Base-by-base conservation (phyloP, 768 basidiomycete species). In the Hebeloma cylindrosporum region DNA sequence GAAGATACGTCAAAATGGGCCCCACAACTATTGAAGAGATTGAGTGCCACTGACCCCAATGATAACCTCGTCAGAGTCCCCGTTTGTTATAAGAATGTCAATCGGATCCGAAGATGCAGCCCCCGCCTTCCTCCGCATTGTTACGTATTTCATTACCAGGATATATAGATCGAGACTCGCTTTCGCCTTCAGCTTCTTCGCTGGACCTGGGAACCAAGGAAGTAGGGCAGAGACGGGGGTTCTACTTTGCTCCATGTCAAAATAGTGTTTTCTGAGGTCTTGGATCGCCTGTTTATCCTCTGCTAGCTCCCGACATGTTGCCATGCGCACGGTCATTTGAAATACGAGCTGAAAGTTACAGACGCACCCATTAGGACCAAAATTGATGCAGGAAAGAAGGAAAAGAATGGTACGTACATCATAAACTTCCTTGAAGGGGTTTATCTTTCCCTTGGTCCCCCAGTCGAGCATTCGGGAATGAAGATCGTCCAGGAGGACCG, bases 311-410 rank as follows among this genome's bases (percentile, higher is more conserved):
- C 50, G 43, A 40, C 68, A 70, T 4, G 61, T 61, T 11, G 59
- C 58, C 64, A 69, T 62, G 20, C 68, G 56, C 10, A 66, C 55
- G 0, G 65, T 69, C 60, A 70, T 61, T 52, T 65, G 65, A 49
- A 68, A 64, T 1, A 66, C 60, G 27, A 67, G 57, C 67, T 69
- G 25, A 29, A 9, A 21, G 11, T 16, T 5, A n/a, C 9, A 9
- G n/a, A 11, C 17, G 3, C 8, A 23, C 11, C 23, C 7, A 7
- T 27, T 25, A 34, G 8, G 4, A 23, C 7, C 16, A 30, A 29
- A 18, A 33, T 28, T 10, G 13, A 13, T 4, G 4, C 6, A 3
- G 13, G 17, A 4, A n/a, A 45, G 16, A 23, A 27, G 10, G 1
- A 40, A 11, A 22, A 23, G 34, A 21, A 33, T 14, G 48, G 33